These are phyloP conservation scores for Lactifluus piperatus DNA, from an alignment of 768 basidiomycete genomes.

Conservation along the genomic window DNA sequence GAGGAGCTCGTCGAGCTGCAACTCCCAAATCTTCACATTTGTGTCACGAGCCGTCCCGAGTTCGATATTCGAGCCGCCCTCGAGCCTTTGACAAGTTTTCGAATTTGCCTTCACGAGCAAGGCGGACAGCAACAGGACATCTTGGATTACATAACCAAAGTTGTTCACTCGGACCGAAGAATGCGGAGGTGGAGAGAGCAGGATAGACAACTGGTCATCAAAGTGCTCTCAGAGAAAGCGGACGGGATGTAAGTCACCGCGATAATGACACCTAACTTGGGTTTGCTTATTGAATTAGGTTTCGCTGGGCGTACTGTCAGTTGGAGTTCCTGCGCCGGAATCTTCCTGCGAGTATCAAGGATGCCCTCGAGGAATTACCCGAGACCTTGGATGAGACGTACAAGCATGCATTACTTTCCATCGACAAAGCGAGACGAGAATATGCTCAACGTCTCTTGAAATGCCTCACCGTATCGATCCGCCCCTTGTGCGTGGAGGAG, in stretches of 20 bases:
- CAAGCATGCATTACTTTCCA: neutral
- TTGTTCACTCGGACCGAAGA: neutral
- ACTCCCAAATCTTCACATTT: neutral
- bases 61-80: neutral
- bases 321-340: neutral
- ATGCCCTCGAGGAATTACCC: neutral
- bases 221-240: neutral
- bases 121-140: neutral
- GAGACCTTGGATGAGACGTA: neutral
- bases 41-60: slow-evolving; percentile 1
- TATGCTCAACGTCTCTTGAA: neutral
- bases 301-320: neutral
- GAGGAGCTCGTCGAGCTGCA: neutral
- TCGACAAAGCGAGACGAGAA: neutral
- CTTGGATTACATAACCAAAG: neutral
- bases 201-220: neutral
- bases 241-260: neutral
- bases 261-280: neutral
- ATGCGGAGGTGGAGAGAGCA: neutral
- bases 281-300: neutral
- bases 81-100: neutral
- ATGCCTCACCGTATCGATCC: neutral
- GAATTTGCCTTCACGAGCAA: neutral
- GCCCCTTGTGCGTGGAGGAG: neutral
- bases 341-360: neutral